A percentile compares a stretch with the other conserved stretches of the same genome.
Conservation (phyloP, 176 grass and related monocot species). For the Cenchrus americanus region DNA sequence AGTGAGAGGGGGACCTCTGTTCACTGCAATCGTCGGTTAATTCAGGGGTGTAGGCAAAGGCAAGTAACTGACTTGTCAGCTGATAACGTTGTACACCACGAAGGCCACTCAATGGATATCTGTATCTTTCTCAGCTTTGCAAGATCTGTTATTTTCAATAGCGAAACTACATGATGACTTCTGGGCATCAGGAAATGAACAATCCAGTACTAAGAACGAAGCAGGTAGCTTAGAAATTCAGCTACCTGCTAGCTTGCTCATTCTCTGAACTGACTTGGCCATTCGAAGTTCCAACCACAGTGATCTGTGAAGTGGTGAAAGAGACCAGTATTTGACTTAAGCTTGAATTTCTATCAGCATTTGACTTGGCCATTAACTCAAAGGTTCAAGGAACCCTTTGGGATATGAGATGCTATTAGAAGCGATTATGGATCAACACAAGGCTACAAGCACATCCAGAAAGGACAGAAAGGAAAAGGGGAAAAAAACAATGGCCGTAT, state of each 20-base stretch:
- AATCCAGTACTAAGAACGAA: background rate
- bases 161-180: background rate
- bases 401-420: no score
- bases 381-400: no score
- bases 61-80: background rate
- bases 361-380: no score
- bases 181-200: background rate
- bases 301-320: slow-evolving; percentile 25
- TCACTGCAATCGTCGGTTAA: background rate
- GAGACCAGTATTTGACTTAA: background rate
- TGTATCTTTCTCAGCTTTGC: background rate
- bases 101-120: background rate
- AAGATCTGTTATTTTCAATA: background rate
- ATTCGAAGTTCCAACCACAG: background rate
- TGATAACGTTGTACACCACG: background rate
- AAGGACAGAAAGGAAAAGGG: background rate
- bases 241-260: background rate
- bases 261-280: background rate
- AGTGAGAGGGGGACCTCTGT: background rate
- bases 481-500: background rate
- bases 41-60: background rate
- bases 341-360: background rate
- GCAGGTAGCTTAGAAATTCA: background rate
- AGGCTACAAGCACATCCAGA: background rate
- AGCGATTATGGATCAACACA: background rate